Evolutionary conservation across 2,329 filamentous ascomycete genomes (phyloP), one percentile per base, ranked within the genome.

Genomic region (Colletotrichum gigasporum): DNA sequence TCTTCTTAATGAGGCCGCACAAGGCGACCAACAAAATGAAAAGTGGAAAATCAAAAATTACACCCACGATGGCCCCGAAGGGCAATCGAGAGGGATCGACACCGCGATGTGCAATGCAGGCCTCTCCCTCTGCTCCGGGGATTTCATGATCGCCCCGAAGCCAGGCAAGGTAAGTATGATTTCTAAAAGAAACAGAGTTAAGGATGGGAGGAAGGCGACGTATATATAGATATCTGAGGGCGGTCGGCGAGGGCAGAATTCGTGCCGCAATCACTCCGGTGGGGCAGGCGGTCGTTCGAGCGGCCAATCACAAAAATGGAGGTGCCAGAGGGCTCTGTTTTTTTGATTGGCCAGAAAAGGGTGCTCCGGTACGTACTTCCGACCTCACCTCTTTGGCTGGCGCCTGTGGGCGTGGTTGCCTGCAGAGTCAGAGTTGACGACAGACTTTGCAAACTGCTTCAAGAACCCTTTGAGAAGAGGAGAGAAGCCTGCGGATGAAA

Each of bases 81-180:
- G 67, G 45, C 67, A 68, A 68, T 68, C 65, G 61, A 67, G 53
- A 55, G 32, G 59, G 57, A 48, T 60, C 54, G 52, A 63, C 67
- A 54, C 67, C 67, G 62, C 65, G 80, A 73, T 81, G 82, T 85
- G 81, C 81, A 82, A 83, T 84, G 81, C 81, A 84, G 81, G 80
- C 76, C 75, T 76, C 74, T 78, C 77, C 70, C 70, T 72, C 78
- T 82, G 77, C 74, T 70, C 69, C 61, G 70, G 70, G 72, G 74
- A 68, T 72, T 78, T 80, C 78, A 68, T 83, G 82, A 84, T 73
- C 81, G 71, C 72, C 74, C 71, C 68, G 69, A 65, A 70, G 72
- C 76, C 73, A 73, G 75, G 77, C 75, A 83, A 84, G 80, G 80
- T 83, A 84, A 83, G 82, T 83, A 83, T 84, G 79, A n/a, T n/a